Evolutionary conservation across 164 flowering plant genomes (phyloP).

Genomic region (Annona squamosa): DNA sequence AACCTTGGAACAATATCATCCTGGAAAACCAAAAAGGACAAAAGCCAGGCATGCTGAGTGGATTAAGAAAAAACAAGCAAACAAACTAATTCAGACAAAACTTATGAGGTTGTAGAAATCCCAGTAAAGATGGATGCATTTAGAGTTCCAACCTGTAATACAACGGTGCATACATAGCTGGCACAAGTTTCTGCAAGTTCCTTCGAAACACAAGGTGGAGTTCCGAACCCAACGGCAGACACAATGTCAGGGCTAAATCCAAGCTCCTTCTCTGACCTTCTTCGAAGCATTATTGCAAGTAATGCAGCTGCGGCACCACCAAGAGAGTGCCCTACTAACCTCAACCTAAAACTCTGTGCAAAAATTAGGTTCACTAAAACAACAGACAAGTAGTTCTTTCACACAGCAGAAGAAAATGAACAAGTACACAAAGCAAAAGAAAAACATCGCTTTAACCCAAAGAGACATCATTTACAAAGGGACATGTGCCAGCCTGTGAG

Average conservation of each 20-base stretch:
- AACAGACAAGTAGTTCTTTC: neutral
- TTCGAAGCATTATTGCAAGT: conserved; percentile 72
- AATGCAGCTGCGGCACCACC: conserved; percentile 79
- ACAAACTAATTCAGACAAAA: neutral
- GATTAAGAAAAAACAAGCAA: neutral
- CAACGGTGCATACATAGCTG: conserved; percentile 60
- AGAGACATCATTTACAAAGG: neutral
- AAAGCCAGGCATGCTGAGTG: neutral
- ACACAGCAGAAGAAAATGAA: neutral
- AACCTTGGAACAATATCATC: conserved; percentile 88
- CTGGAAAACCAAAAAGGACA: conserved; percentile 20
- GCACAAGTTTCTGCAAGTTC: conserved; percentile 79
- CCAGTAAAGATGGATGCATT: neutral
- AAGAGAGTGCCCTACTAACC: conserved; percentile 88
- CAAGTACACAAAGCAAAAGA: neutral
- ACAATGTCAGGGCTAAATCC: conserved; percentile 71
- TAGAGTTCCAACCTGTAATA: conserved; percentile 56
- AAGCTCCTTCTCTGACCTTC: conserved; percentile 45
- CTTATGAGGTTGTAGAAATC: neutral
- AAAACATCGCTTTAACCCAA: neutral
- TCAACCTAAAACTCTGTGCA: conserved; percentile 79
- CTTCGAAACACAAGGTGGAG: conserved; percentile 80
- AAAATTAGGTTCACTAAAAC: conserved; percentile 28
- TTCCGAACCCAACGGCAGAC: conserved; percentile 66
- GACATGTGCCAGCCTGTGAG: neutral